A percentile compares a stretch with the other conserved stretches of the same genome.
phyloP scores from a whole-genome alignment of 805 yeast species.

The Wickerhamiella spandovensis region DNA sequence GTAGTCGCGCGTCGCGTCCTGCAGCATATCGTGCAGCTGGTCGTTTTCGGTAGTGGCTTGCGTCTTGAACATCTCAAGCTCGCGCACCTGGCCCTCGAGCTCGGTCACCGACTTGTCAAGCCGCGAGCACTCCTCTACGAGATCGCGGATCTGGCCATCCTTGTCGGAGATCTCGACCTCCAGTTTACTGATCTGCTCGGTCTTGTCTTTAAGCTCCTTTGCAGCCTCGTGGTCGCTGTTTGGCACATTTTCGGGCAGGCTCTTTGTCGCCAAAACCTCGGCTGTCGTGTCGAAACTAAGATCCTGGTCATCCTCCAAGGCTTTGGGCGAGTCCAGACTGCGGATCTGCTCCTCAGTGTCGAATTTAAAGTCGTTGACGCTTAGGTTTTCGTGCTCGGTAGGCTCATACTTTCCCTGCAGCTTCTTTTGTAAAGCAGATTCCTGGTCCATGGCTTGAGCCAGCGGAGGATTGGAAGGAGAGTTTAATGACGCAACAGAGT shows the following conservation, averaged over 20 bases:
- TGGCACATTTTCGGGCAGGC: neutral
- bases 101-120: conserved; percentile 30
- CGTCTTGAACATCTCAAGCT: conserved; percentile 18
- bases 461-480: neutral
- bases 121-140: conserved; percentile 35
- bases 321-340: neutral
- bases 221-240: neutral
- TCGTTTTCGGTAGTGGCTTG: conserved; percentile 19
- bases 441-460: neutral
- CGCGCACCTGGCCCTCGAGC: conserved; percentile 18
- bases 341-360: conserved; percentile 6
- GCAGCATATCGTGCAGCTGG: conserved; percentile 20
- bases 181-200: neutral
- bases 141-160: conserved; percentile 33
- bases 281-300: neutral
- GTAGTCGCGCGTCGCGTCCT: conserved; percentile 1
- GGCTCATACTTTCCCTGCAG: neutral
- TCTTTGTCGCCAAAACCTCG: neutral
- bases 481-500: neutral
- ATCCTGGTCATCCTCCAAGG: neutral
- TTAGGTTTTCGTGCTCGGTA: neutral
- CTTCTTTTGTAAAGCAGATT: neutral
- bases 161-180: conserved; percentile 7
- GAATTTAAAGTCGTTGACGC: conserved; percentile 1
- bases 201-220: neutral